Conservation (phyloP, 2,329 filamentous ascomycete species). For the Pseudocercospora cruenta region DNA sequence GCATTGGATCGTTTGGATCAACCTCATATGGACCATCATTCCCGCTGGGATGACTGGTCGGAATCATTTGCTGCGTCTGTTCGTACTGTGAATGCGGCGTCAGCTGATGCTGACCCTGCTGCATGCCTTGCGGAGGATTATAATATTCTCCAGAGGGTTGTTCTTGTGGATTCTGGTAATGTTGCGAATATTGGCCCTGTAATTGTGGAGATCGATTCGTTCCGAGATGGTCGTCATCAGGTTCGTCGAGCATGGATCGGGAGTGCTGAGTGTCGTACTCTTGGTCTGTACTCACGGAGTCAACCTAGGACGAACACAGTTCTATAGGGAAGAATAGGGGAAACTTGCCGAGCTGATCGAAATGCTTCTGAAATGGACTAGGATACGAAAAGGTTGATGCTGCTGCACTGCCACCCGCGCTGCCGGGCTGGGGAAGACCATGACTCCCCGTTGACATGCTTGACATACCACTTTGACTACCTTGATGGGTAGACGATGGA, state of each 20-base stretch:
- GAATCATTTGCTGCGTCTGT: slow-evolving; percentile 25
- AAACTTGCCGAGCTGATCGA: slow-evolving; percentile 91
- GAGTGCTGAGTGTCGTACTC: slow-evolving; percentile 79
- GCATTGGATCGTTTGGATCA: slow-evolving; percentile 78
- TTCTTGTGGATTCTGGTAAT: slow-evolving; percentile 28
- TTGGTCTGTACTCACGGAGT: slow-evolving; percentile 78
- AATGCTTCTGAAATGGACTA: slow-evolving; percentile 88
- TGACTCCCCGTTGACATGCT: slow-evolving; percentile 31
- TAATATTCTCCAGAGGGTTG: slow-evolving; percentile 33
- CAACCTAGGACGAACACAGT: slow-evolving; percentile 69
- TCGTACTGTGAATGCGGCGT: slow-evolving; percentile 22
- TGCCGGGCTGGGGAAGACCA: slow-evolving; percentile 35
- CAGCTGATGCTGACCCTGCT: slow-evolving; percentile 18
- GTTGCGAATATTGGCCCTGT: slow-evolving; percentile 35
- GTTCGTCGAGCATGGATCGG: slow-evolving; percentile 70
- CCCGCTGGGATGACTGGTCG: slow-evolving; percentile 27
- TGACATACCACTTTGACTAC: slow-evolving; percentile 39
- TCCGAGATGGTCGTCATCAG: slow-evolving; percentile 33
- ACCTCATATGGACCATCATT: slow-evolving; percentile 48
- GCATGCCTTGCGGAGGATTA: slow-evolving; percentile 21
- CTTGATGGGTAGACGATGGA: slow-evolving; percentile 30
- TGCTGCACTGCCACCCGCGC: slow-evolving; percentile 39
- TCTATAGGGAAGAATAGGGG: slow-evolving; percentile 59
- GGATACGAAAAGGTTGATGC: slow-evolving; percentile 68
- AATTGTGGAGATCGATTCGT: slow-evolving; percentile 28